Conservation (phyloP, 768 basidiomycete species). For the Melanogaster broomeanus region DNA sequence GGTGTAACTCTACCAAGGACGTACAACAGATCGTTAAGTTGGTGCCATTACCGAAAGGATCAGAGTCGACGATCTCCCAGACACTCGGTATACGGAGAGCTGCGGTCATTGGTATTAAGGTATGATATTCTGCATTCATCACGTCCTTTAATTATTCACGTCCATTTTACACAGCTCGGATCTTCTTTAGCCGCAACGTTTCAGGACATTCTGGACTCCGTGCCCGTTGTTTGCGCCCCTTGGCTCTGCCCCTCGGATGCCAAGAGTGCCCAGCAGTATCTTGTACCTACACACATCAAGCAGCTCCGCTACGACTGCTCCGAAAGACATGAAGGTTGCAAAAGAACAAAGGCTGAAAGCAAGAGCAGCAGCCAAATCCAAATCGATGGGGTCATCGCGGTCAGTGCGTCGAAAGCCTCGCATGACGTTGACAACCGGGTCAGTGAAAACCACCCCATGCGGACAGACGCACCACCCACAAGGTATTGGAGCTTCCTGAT, state of each 20-base stretch:
- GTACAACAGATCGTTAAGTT: slow-evolving; percentile 48
- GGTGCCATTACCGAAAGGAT: slow-evolving; percentile 64
- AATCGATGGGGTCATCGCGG: slow-evolving; percentile 8
- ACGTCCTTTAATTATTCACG: slow-evolving; percentile 6
- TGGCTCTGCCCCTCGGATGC: slow-evolving; percentile 51
- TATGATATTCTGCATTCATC: slow-evolving; percentile 36
- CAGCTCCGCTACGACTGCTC: slow-evolving; percentile 76
- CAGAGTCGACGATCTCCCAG: slow-evolving; percentile 61
- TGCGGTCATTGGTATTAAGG: slow-evolving; percentile 67
- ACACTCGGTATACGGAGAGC: slow-evolving; percentile 66
- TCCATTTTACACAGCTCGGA: slow-evolving; percentile 34
- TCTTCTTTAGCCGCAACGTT: slow-evolving; percentile 41
- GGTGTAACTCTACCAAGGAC: slow-evolving; percentile 56
- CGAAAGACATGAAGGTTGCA: slow-evolving; percentile 74
- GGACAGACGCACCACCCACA: background rate
- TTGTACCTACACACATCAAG: slow-evolving; percentile 79
- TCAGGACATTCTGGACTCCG: slow-evolving; percentile 42
- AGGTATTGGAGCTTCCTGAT: no score
- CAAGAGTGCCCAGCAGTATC: slow-evolving; percentile 20
- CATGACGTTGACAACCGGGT: slow-evolving; percentile 17
- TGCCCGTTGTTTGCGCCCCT: slow-evolving; percentile 61
- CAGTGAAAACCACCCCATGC: slow-evolving; percentile 2
- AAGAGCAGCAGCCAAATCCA: slow-evolving; percentile 48
- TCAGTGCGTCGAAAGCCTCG: slow-evolving; percentile 18
- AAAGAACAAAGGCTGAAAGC: slow-evolving; percentile 58